A percentile compares a stretch with the other conserved stretches of the same genome.
Evolutionary conservation across 2,329 filamentous ascomycete genomes (phyloP).

Genomic region (Metarhizium sp.): DNA sequence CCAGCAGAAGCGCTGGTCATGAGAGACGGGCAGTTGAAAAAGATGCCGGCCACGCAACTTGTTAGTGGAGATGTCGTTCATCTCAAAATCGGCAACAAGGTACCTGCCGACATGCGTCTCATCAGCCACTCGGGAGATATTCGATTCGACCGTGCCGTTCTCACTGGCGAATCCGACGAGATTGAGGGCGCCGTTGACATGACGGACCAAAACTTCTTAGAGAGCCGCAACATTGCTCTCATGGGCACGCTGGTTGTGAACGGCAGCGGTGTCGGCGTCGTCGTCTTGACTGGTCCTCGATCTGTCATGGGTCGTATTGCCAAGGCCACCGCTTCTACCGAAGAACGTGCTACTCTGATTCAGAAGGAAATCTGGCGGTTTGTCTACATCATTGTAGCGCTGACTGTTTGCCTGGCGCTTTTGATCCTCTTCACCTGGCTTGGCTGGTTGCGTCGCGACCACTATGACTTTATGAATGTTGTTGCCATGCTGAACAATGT

Average conservation of each 20-base stretch:
- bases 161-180: conserved; percentile 33
- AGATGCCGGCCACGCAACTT: conserved; percentile 30
- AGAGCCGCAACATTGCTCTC: conserved; percentile 32
- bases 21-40: conserved; percentile 32
- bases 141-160: conserved; percentile 30
- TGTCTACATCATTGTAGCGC: conserved; percentile 29
- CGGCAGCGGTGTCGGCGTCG: conserved; percentile 28
- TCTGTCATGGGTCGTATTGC: conserved; percentile 34
- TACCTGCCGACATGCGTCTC: conserved; percentile 38
- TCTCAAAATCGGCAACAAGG: conserved; percentile 35
- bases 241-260: conserved; percentile 34
- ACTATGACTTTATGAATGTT: conserved; percentile 28
- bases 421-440: conserved; percentile 36
- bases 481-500: conserved; percentile 35
- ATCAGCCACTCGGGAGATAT: conserved; percentile 30
- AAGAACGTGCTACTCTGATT: conserved; percentile 29
- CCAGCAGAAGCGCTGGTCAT: conserved; percentile 33
- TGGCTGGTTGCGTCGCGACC: conserved; percentile 28
- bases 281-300: conserved; percentile 28
- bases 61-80: conserved; percentile 37
- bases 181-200: conserved; percentile 29
- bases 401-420: conserved; percentile 28
- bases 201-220: conserved; percentile 31
- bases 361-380: conserved; percentile 34
- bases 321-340: conserved; percentile 24